Conservation (phyloP, 345 rosid genomes). For the Sisymbrium irio region DNA sequence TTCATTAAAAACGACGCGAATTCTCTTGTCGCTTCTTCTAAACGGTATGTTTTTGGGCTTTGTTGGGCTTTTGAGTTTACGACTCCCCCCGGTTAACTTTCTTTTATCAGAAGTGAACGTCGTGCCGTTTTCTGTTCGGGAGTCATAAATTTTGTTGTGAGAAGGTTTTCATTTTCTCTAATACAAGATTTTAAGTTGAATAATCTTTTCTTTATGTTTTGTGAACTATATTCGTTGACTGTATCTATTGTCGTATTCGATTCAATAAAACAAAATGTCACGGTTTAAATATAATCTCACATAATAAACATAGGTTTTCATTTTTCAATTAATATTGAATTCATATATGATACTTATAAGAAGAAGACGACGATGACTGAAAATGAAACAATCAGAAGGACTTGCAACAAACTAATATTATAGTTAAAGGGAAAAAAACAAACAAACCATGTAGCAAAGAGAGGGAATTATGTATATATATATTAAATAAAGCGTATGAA, state of each 20-base stretch:
- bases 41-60: not conserved
- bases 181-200: not conserved
- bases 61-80: not conserved
- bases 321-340: not conserved
- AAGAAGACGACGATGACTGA: not conserved
- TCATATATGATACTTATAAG: not conserved
- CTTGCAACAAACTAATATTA: not conserved
- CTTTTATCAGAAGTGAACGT: not conserved
- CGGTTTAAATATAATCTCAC: not conserved
- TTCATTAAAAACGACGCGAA: not conserved
- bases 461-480: not conserved
- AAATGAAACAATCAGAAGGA: not conserved
- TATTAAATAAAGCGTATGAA: not conserved
- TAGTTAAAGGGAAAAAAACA: not conserved
- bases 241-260: not conserved
- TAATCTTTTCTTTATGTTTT: not conserved
- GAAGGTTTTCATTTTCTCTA: not conserved
- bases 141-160: not conserved
- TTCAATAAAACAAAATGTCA: not conserved
- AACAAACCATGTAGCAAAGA: not conserved
- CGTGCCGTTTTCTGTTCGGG: constrained; percentile 11
- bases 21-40: not conserved
- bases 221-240: not conserved
- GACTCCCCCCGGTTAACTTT: not conserved
- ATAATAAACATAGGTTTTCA: not conserved